These are phyloP conservation scores for Clitopilus hobsonii DNA, from an alignment of 768 basidiomycete genomes.

Conservation along the genomic window DNA sequence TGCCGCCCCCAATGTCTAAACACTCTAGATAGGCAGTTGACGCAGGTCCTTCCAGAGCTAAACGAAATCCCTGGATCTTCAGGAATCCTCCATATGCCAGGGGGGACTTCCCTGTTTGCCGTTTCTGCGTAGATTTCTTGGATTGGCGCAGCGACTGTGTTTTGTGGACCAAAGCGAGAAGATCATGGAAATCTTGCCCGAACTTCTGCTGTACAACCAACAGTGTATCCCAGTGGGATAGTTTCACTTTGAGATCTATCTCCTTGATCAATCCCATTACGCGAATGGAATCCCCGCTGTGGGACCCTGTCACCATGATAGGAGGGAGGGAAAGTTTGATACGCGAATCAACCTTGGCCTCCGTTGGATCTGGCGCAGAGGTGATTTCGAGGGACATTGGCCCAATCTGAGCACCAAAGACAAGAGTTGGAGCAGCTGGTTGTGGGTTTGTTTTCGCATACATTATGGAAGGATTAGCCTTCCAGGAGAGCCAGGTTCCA, in stretches of 20 bases:
- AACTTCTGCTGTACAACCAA: constrained; percentile 85
- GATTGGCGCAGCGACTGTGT: constrained; percentile 31
- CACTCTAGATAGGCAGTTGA: constrained; percentile 76
- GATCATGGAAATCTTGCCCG: constrained; percentile 83
- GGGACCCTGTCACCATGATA: constrained; percentile 55
- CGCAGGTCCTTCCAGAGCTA: constrained; percentile 71
- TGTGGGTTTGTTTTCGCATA: constrained; percentile 46
- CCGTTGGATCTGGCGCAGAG: constrained; percentile 33
- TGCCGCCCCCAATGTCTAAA: constrained; percentile 62
- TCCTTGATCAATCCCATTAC: constrained; percentile 60
- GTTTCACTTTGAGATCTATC: constrained; percentile 71
- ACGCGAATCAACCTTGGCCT: constrained; percentile 36
- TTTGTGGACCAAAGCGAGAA: constrained; percentile 62
- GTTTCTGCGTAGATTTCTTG: constrained; percentile 9
- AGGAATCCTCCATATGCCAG: constrained; percentile 46
- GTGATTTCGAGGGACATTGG: constrained; percentile 61
- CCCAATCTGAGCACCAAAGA: constrained; percentile 62
- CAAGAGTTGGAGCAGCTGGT: no score
- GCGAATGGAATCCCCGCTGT: constrained; percentile 45
- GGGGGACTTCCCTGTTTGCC: constrained; percentile 8
- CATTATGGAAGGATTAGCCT: constrained; percentile 43
- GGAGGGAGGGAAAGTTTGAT: constrained; percentile 66
- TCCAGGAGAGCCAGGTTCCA: constrained; percentile 84
- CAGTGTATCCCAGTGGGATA: constrained; percentile 79
- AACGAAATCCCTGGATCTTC: constrained; percentile 75